phyloP scores from a whole-genome alignment of 1,139 yeast genomes.

The Saccharomyces pastorianus region DNA sequence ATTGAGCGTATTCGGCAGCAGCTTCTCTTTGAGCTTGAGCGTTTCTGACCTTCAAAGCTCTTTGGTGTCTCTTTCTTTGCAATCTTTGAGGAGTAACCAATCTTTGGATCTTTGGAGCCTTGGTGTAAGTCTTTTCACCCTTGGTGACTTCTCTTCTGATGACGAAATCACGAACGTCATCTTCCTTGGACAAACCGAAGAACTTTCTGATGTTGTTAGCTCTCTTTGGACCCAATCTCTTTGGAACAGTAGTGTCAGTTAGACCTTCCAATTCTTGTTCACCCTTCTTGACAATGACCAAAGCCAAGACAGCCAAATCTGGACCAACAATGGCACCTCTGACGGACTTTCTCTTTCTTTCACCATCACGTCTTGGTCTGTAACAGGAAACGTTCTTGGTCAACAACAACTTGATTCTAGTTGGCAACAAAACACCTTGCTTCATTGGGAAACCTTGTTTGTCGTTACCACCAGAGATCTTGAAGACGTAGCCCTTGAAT shows the following conservation, averaged over 20 bases:
- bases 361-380: constrained; percentile 99
- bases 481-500: constrained; percentile 98
- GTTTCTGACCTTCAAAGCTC: constrained; percentile 87
- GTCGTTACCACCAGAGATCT: constrained; percentile 99
- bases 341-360: constrained; percentile 99
- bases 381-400: constrained; percentile 95
- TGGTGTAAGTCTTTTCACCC: constrained; percentile 98
- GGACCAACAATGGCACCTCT: constrained; percentile 99
- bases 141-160: constrained; percentile 97
- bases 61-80: constrained; percentile 98
- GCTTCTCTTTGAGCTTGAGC: constrained; percentile 99
- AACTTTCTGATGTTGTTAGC: constrained; percentile 99
- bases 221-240: constrained; percentile 99
- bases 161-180: constrained; percentile 89
- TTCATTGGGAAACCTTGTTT: constrained; percentile 99
- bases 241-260: constrained; percentile 90
- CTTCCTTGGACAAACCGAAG: constrained; percentile 97
- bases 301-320: constrained; percentile 92
- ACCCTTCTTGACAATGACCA: constrained; percentile 95
- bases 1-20: constrained; percentile 99
- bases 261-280: constrained; percentile 92
- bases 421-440: constrained; percentile 99
- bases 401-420: constrained; percentile 95
- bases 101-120: constrained; percentile 99
- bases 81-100: constrained; percentile 97